These are phyloP conservation scores for Clitopilus passeckerianus DNA, from an alignment of 768 basidiomycete genomes.

Conservation along the genomic window DNA sequence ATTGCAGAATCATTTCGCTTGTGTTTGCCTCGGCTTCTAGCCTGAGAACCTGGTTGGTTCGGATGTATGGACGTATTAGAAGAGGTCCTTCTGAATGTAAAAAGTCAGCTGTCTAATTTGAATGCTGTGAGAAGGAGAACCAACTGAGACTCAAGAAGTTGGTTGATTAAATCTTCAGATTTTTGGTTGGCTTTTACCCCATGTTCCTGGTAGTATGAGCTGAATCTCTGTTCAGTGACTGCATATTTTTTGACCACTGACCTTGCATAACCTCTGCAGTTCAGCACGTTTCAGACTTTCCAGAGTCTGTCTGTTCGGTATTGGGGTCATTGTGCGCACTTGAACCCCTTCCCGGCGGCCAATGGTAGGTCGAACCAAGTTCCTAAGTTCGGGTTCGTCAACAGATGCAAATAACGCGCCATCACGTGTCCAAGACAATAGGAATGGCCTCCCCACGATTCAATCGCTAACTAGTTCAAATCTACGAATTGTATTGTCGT, in stretches of 20 bases:
- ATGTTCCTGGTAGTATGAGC: conserved; percentile 47
- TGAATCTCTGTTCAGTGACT: conserved; percentile 25
- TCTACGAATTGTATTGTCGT: not conserved
- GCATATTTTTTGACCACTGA: not conserved
- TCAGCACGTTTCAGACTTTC: conserved; percentile 43
- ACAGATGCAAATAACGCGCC: conserved; percentile 11
- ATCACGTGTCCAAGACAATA: conserved; percentile 11
- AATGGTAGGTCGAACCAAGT: not conserved
- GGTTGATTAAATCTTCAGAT: conserved; percentile 72
- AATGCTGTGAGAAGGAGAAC: conserved; percentile 5
- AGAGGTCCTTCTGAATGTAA: not conserved
- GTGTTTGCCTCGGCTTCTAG: conserved; percentile 24
- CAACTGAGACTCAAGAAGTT: conserved; percentile 57
- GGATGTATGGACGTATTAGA: conserved; percentile 13
- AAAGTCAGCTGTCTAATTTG: not conserved
- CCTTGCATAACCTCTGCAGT: conserved; percentile 65
- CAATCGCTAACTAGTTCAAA: not conserved
- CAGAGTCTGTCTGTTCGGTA: conserved; percentile 36
- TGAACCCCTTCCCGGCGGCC: not conserved
- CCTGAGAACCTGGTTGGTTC: conserved; percentile 30
- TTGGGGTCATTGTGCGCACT: conserved; percentile 27
- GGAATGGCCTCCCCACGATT: not conserved
- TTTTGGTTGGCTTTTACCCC: conserved; percentile 82
- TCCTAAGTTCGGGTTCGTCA: not conserved
- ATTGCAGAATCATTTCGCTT: conserved; percentile 41